A percentile compares a stretch with the other conserved stretches of the same genome.
Conservation (phyloP, 2,329 filamentous ascomycete genomes). For the Biscogniauxia mediterranea region DNA sequence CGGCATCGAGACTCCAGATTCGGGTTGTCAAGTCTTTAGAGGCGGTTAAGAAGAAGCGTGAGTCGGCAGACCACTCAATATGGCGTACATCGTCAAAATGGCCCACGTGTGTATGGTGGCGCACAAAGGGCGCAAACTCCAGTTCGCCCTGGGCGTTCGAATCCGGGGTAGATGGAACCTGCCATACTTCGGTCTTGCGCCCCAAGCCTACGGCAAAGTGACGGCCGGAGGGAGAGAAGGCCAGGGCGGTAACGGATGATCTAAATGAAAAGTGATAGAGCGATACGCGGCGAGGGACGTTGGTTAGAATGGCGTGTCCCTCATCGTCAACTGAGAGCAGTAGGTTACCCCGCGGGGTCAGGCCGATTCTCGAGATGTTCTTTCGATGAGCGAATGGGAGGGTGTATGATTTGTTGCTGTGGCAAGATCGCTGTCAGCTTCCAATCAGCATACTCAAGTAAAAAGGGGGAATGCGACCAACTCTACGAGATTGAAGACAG, state of each 20-base stretch:
- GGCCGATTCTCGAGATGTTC: constrained; percentile 84
- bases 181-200: constrained; percentile 90
- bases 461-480: constrained; percentile 42
- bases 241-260: constrained; percentile 74
- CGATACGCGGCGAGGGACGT: constrained; percentile 78
- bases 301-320: constrained; percentile 89
- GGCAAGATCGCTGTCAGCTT: neutral
- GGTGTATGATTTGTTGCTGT: constrained; percentile 81
- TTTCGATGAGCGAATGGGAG: constrained; percentile 89
- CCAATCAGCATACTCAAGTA: neutral
- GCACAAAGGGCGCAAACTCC: constrained; percentile 92
- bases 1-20: constrained; percentile 89
- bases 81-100: constrained; percentile 85
- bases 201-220: constrained; percentile 89
- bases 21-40: constrained; percentile 90
- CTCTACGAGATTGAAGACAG: constrained; percentile 96
- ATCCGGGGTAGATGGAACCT: constrained; percentile 87
- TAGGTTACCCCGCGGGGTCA: constrained; percentile 87
- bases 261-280: constrained; percentile 97
- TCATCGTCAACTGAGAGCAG: constrained; percentile 92
- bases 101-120: constrained; percentile 79
- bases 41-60: constrained; percentile 87
- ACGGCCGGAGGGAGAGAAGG: constrained; percentile 86
- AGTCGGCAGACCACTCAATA: constrained; percentile 95
- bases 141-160: constrained; percentile 75